Percentiles rank a stretch among this genome's conserved stretches.
phyloP scores from a whole-genome alignment of 106 monocot genomes.

The Dendrobium nobile region DNA sequence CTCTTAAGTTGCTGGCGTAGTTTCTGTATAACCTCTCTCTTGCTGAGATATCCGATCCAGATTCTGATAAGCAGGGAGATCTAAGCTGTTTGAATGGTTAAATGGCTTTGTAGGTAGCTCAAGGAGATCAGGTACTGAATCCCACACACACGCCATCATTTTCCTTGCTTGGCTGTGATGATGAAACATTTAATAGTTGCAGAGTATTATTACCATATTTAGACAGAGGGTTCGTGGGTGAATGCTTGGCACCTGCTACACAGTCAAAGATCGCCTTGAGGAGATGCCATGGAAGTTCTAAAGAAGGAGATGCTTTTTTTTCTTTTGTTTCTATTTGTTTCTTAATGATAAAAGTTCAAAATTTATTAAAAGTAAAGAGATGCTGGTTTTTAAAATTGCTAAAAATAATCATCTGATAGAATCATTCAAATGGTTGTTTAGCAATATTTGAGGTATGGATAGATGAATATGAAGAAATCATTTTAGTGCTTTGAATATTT shows the following conservation, averaged over 20 bases:
- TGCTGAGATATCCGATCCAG: conserved; percentile 26
- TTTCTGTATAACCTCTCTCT: conserved; percentile 30
- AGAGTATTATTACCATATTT: conserved; percentile 11
- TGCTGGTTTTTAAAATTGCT: no score
- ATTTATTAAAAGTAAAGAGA: no score
- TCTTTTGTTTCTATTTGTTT: no score
- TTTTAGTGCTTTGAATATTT: no score
- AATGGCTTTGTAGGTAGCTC: conserved; percentile 26
- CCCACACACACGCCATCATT: no score
- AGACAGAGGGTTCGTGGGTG: conserved; percentile 2
- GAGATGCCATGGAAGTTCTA: no score
- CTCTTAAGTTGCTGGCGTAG: conserved; percentile 21
- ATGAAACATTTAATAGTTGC: conserved; percentile 8
- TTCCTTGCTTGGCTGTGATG: neutral
- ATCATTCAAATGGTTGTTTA: neutral
- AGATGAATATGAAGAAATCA: no score
- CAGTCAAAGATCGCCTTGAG: neutral
- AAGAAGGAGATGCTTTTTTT: no score
- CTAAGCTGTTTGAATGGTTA: conserved; percentile 18
- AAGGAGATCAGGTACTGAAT: conserved; percentile 17
- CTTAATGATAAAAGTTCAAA: no score
- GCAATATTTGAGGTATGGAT: no score
- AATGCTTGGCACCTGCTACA: neutral
- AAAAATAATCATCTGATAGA: neutral
- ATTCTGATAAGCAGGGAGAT: conserved; percentile 26